phyloP scores from a whole-genome alignment of 305 asterid species.

The Lippia alba region DNA sequence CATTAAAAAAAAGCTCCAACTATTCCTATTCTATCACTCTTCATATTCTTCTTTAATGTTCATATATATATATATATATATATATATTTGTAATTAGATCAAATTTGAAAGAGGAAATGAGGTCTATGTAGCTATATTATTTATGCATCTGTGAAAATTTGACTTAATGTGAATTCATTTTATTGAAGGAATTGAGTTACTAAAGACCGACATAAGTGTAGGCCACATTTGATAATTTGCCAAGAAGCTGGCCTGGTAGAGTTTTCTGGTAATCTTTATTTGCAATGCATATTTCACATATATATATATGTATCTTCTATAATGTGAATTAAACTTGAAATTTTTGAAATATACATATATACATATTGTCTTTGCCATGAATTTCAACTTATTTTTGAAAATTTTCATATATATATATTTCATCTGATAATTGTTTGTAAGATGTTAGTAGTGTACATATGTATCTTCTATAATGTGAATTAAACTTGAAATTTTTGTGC shows the following conservation, averaged over 20 bases:
- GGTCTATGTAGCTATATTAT: neutral
- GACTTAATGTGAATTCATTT: constrained; percentile 20
- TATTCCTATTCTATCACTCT: no score
- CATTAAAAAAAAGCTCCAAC: no score
- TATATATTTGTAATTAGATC: no score
- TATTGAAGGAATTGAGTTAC: constrained; percentile 70
- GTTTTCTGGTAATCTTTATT: constrained; percentile 71
- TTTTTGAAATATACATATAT: constrained; percentile 68
- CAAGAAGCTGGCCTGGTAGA: constrained; percentile 58
- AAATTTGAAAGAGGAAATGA: neutral
- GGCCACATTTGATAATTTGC: constrained; percentile 70
- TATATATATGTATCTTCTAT: constrained; percentile 1
- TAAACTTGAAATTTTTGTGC: constrained; percentile 28
- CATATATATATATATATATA: no score
- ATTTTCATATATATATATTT: no score
- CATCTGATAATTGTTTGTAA: no score
- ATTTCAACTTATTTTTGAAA: no score
- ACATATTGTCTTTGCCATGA: constrained; percentile 79
- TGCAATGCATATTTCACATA: neutral
- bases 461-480: constrained; percentile 17
- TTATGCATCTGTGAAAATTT: neutral
- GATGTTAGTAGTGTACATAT: neutral
- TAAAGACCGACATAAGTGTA: constrained; percentile 65
- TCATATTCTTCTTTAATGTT: no score
- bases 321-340: constrained; percentile 6